phyloP scores from a whole-genome alignment of 2,329 filamentous ascomycete species.

The Diplocarpon rosae region DNA sequence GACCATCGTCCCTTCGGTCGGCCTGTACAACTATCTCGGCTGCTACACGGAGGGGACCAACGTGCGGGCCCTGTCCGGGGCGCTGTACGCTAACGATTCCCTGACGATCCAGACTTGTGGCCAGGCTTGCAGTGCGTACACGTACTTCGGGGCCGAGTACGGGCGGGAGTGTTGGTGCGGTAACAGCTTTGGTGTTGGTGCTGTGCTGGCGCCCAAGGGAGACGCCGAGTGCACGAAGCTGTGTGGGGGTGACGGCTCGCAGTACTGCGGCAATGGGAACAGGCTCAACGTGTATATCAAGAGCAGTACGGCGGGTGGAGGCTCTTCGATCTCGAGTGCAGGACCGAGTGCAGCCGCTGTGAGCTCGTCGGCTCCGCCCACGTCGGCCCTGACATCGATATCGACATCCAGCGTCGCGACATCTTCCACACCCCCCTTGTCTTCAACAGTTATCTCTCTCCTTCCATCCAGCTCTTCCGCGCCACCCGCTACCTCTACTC shows the following conservation, averaged over 20 bases:
- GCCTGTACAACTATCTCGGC: constrained; percentile 20
- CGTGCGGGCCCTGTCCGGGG: constrained; percentile 17
- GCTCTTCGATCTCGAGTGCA: neutral
- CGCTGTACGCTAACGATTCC: constrained; percentile 14
- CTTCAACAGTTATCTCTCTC: neutral
- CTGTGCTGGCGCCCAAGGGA: constrained; percentile 4
- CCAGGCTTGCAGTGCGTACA: constrained; percentile 10
- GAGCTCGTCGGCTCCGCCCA: no score
- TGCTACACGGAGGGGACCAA: constrained; percentile 24
- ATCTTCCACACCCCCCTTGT: neutral
- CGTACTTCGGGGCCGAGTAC: constrained; percentile 16
- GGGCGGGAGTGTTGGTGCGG: constrained; percentile 18
- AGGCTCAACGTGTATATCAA: constrained; percentile 20
- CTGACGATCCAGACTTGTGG: constrained; percentile 26
- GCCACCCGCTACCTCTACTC: neutral
- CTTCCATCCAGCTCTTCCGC: neutral
- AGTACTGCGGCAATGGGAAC: constrained; percentile 26
- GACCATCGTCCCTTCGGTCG: constrained; percentile 13
- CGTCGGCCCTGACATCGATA: no score
- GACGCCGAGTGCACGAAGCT: constrained; percentile 13
- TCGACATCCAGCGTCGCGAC: no score
- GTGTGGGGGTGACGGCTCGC: constrained; percentile 19
- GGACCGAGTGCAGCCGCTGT: no score
- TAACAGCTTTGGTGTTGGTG: constrained; percentile 11
- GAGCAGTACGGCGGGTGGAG: neutral